Conservation (phyloP, 2,329 filamentous ascomycete species). For the Aspergillus caelatus region DNA sequence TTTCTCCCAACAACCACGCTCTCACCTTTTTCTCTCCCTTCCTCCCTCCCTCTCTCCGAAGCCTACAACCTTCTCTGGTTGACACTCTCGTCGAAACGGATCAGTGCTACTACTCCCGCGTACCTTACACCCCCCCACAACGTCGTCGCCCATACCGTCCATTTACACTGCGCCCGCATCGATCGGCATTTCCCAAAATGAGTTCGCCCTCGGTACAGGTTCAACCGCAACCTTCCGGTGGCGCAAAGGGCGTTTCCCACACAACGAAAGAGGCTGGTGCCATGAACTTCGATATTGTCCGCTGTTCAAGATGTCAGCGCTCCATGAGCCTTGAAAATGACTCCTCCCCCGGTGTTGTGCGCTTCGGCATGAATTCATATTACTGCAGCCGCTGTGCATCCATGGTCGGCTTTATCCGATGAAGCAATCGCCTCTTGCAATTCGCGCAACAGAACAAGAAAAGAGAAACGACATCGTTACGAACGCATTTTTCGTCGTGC, state of each 20-base stretch:
- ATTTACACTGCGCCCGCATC: background rate
- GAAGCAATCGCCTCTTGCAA: slow-evolving; percentile 23
- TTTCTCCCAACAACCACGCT: background rate
- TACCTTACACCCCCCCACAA: background rate
- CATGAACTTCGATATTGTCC: slow-evolving; percentile 44
- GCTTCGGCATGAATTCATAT: slow-evolving; percentile 54
- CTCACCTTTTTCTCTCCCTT: background rate
- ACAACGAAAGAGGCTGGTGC: slow-evolving; percentile 28
- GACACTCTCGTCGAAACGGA: background rate
- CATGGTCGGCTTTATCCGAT: slow-evolving; percentile 47
- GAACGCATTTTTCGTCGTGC: slow-evolving; percentile 10
- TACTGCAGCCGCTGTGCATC: slow-evolving; percentile 51
- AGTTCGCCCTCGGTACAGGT: slow-evolving; percentile 41
- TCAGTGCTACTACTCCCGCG: background rate
- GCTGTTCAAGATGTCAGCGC: slow-evolving; percentile 53
- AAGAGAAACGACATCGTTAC: slow-evolving; percentile 7
- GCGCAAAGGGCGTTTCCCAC: slow-evolving; percentile 26
- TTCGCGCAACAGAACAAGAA: slow-evolving; percentile 1
- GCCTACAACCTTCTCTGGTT: background rate
- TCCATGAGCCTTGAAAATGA: slow-evolving; percentile 46
- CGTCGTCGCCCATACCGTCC: slow-evolving; percentile 1
- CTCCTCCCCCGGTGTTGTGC: slow-evolving; percentile 42
- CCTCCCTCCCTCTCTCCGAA: background rate
- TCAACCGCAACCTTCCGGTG: slow-evolving; percentile 30
- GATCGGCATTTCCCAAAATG: slow-evolving; percentile 29